These are phyloP conservation scores for Debaryomyces maramus DNA, from an alignment of 805 yeast genomes.

Conservation along the genomic window DNA sequence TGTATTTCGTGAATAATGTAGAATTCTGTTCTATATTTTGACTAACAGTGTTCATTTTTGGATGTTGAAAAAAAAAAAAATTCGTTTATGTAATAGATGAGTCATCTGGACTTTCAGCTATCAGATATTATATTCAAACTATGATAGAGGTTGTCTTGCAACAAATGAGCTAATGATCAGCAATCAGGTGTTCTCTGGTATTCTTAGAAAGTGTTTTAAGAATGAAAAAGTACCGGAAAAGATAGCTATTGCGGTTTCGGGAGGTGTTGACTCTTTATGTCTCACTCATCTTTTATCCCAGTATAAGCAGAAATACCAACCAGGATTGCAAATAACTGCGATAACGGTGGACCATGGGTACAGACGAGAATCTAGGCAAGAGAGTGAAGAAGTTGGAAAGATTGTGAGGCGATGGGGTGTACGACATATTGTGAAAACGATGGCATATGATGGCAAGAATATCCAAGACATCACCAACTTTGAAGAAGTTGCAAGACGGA, in stretches of 20 bases:
- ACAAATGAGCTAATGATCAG: constrained; percentile 11
- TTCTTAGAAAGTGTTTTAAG: constrained; percentile 12
- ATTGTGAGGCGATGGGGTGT: constrained; percentile 35
- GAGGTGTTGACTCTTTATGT: constrained; percentile 83
- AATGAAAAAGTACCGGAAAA: constrained; percentile 20
- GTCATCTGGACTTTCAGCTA: too few species aligned
- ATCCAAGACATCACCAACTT: constrained; percentile 39
- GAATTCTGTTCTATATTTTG: too few species aligned
- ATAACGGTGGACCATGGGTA: constrained; percentile 67
- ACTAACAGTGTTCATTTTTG: constrained; percentile 3
- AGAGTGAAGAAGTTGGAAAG: constrained; percentile 46
- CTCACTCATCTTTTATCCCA: constrained; percentile 50
- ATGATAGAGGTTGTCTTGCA: too few species aligned
- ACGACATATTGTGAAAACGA: constrained; percentile 27
- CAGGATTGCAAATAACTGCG: constrained; percentile 44
- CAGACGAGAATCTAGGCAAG: constrained; percentile 48
- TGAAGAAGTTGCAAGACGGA: constrained; percentile 60
- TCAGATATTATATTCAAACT: too few species aligned
- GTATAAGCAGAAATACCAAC: constrained; percentile 28
- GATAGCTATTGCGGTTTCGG: constrained; percentile 64
- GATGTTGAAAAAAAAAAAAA: constrained; percentile 6
- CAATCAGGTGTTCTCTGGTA: constrained; percentile 11
- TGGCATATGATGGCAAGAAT: constrained; percentile 21
- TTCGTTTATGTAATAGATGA: too few species aligned
- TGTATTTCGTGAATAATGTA: too few species aligned